Evolutionary conservation across 2,329 filamentous ascomycete genomes (phyloP), one percentile per base, ranked within the genome.

Genomic region (Cladophialophora psammophila): DNA sequence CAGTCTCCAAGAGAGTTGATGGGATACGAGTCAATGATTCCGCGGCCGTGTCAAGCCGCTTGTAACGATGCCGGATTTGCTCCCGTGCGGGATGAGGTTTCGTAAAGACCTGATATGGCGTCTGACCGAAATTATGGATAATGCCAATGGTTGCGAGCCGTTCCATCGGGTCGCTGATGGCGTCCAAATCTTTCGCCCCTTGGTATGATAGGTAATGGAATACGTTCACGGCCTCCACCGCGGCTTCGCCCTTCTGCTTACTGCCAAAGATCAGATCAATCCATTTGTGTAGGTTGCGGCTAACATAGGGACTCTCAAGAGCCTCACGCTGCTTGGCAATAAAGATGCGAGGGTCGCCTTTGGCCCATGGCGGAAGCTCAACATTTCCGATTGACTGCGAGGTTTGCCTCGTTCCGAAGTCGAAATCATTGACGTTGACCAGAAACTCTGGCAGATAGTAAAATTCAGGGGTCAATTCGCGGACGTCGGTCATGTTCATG

Each of bases 121-220:
- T 99, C 78, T 99, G 95, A 0, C 95, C 95, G 78, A 99, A 99
- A 74, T 98, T 98, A 79, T 99, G 94, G 73, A 99, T 98, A 72
- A 97, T 96, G 38, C 93, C 93, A 62, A 97, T 97, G 0, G 93
- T 94, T 5, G 94, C 92, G 6, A 93, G 84, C 52, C 93, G 87
- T 78, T 98, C 94, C 64, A 94, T 88, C 0, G 92, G 91, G 75
- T 98, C 94, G 7, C 90, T 88, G 67, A 99, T 98, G 60, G 89
- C 90, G 77, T 99, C 95, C 4, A 99, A 82, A 76, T 99, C 92
- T 71, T 92, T 96, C 2, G 94, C 93, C 6, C 95, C 96, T 68
- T 94, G 91, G 75, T 99, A 99, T 0, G 94, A 98, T 20, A 97
- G 85, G 76, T 96, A 92, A 71, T 98, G 94, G 80, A 97, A 99